phyloP scores from a whole-genome alignment of 108 stramenopile genomes.

The Pseudonitzschia multiseries region DNA sequence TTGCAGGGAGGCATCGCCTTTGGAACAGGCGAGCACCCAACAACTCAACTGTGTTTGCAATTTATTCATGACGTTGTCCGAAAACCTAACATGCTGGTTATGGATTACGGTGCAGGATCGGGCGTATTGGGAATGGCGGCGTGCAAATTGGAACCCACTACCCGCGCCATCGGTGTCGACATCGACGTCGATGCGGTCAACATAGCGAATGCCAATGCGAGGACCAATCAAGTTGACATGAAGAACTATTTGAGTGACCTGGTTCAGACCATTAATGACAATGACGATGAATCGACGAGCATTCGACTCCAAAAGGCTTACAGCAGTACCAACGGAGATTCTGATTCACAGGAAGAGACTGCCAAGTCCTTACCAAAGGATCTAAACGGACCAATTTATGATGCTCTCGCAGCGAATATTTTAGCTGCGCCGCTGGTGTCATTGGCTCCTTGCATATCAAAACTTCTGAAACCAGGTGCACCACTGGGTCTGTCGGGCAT shows the following conservation, averaged over 20 bases:
- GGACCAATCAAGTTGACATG: constrained; percentile 62
- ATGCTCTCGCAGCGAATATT: constrained; percentile 77
- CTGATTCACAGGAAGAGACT: constrained; percentile 1
- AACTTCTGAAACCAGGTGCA: constrained; percentile 59
- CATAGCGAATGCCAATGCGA: constrained; percentile 77
- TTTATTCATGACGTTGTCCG: constrained; percentile 47
- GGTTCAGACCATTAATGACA: constrained; percentile 29
- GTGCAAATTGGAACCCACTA: constrained; percentile 48
- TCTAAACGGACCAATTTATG: constrained; percentile 55
- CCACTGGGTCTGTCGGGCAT: constrained; percentile 73
- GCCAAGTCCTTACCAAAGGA: constrained; percentile 48
- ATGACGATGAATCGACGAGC: constrained; percentile 64
- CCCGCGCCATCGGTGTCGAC: constrained; percentile 65
- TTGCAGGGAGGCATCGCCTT: constrained; percentile 83
- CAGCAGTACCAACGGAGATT: constrained; percentile 31
- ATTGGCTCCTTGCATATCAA: constrained; percentile 58
- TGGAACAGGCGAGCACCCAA: constrained; percentile 88
- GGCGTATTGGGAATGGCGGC: constrained; percentile 85
- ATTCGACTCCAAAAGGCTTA: constrained; percentile 58
- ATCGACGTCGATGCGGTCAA: constrained; percentile 82
- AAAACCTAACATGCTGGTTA: constrained; percentile 32
- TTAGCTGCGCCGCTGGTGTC: constrained; percentile 64
- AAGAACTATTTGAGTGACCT: constrained; percentile 60
- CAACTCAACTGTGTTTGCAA: constrained; percentile 74
- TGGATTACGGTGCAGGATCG: constrained; percentile 82